Base-by-base conservation (phyloP, 352 stramenopile species). In the Globisporangium abappressorium region DNA sequence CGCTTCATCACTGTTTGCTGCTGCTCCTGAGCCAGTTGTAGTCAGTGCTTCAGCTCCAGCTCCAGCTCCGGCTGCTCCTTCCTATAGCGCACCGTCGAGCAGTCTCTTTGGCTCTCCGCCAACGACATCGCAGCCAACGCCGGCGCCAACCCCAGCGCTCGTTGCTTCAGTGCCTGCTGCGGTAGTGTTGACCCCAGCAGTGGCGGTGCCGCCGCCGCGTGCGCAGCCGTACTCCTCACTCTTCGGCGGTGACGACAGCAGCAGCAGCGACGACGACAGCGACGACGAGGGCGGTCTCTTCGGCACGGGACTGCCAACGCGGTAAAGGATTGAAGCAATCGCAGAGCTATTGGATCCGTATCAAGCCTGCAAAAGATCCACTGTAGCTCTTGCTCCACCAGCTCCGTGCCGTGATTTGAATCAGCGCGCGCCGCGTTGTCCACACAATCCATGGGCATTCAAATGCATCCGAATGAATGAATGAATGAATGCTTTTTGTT, bases 251-350 rank as follows among this genome's bases (percentile, higher is more conserved):
- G 83, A 76, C 61, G 83, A 81, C 70, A 84, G 72, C 49, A 85
- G 77, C 72, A 84, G 76, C 63, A 84, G 76, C 57, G 79, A 84
- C 66, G 84, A 81, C 57, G 87, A 95, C 70, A 92, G 82, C 58
- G 87, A 95, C 38, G 85, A 92, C 58, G 82, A 87, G 75, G 81
- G 82, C 28, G 84, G 85, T 5, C 76, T 95, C 33, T 94, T 95
- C 71, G 85, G 85, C 67, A 92, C 85, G 3, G 81, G 85, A 11
- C 69, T 92, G n/a, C 84, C 83, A 5, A 91, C 73, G 69, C 80
- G 85, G 71, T 91, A 47, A 22, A 33, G 28, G 28, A 33, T 20
- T 15, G 8, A 56, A 18, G 8, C 41, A 49, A 12, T 12, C 4
- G 22, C n/a, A 33, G 30, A 24, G 8, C n/a, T 5, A 33, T 33